Base-by-base conservation (phyloP, 2,329 filamentous ascomycete genomes). In the Trichoderma arundinaceum region DNA sequence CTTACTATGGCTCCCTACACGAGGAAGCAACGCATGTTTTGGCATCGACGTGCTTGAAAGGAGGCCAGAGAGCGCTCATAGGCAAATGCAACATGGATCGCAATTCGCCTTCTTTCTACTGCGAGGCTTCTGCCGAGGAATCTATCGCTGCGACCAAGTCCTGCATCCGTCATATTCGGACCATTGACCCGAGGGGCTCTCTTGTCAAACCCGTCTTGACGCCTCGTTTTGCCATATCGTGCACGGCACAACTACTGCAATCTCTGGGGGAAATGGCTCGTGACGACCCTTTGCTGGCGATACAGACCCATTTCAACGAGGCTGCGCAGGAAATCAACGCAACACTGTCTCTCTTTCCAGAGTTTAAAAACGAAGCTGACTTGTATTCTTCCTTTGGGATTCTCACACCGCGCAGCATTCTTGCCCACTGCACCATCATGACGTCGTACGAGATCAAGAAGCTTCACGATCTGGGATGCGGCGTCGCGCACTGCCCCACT, bases 241-340 rank as follows among this genome's bases (percentile, higher is more conserved):
- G 88, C 71, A 82, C 82, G 0, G 74, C 80, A 0, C 78, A 81
- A 2, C 76, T 90, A 0, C 79, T 91, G 2, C 64, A 70, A 0
- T 85, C 86, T 0, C 77, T 91, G 1, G 88, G 88, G 0, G 71
- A 76, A 1, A 81, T 90, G 28, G 83, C 84, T 0, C 69, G 70
- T 3, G 69, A 77, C 9, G 79, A 89, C 64, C 77, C 77, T 0
- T 73, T 80, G 1, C 72, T 90, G 19, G 79, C 84, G 0, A 84
- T 91, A 38, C 88, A 90, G 74, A 90, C 87, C 3, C 88, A 90
- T 72, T 89, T 90, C 77, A 86, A 88, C 73, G 88, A 90, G 71
- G 86, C 87, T 0, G 78, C 81, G 70, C 83, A 87, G 66, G 88
- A 90, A 73, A 85, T 88, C 61, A 69, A 77, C 1, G 81, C 82